Evolutionary conservation across 108 stramenopile species (phyloP), one percentile per base, ranked within the genome.

Genomic region (Stephanodiscus minutulus): DNA sequence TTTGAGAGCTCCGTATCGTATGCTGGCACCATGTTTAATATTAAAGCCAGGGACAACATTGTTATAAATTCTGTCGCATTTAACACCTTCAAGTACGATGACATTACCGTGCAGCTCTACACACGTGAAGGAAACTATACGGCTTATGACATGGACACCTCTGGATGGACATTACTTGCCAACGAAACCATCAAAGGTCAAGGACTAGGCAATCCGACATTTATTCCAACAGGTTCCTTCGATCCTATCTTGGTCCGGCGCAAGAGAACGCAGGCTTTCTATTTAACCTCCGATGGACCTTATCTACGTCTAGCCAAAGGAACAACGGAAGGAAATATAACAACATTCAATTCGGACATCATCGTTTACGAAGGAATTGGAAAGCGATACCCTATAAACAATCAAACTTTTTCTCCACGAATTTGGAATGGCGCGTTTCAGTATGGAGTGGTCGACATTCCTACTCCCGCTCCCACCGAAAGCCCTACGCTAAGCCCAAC

Each of bases 371-470:
- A 64, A 28, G 64, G 64, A 27, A 36, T 64, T 12, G 64, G 64
- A 47, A 64, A 64, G 64, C n/a, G 64, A 64, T 64, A 31, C 25
- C 64, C 64, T 3, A 64, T 64, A 2, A 22, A 29, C 1, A 50
- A 20, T 0, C 15, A 9, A 8, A 46, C 59, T 9, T 69, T 69
- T 21, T 18, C 28, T n/a, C 56, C 68, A 15, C 35, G 68, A n/a
- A 15, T 31, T 0, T 69, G 56, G 56, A 69, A 69, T 28, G 68
- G 68, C 15, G 68, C 57, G 18, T 21, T 69, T 59, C 25, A 59
- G 33, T 69, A 69, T 41, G 57, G 17, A 5, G 68, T 69, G 68
- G 31, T 61, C 24, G 67, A 68, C 18, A 61, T 61, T n/a, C 59
- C 68, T 20, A 59, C 68, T 7, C 49, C 31, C 24, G n/a, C 68